Percentiles rank a stretch among this genome's conserved stretches.
phyloP scores from a whole-genome alignment of 768 basidiomycete species.

The Boletus edulis region DNA sequence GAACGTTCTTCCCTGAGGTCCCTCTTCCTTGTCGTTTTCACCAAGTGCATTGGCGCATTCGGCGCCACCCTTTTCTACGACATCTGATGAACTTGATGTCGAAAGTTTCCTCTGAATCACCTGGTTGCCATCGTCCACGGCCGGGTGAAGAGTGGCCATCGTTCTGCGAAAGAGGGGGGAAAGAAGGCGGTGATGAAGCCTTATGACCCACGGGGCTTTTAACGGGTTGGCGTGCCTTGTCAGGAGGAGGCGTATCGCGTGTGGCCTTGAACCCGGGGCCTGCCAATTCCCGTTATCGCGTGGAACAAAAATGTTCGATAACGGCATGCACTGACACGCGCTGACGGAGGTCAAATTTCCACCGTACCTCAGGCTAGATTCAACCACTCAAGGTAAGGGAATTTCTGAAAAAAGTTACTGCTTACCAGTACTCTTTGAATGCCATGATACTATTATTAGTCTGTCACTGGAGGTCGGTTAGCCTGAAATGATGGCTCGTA shows the following conservation, averaged over 20 bases:
- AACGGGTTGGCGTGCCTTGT: not conserved
- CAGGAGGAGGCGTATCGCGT: not conserved
- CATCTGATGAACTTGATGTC: constrained; percentile 11
- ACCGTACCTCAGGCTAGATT: no score
- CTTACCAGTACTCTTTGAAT: no score
- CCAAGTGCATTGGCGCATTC: constrained; percentile 8
- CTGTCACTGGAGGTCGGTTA: not conserved
- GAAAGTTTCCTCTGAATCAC: constrained; percentile 21
- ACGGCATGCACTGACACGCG: no score
- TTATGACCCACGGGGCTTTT: not conserved
- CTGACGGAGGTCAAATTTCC: no score
- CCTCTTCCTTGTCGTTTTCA: constrained; percentile 10
- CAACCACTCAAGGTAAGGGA: no score
- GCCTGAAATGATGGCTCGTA: not conserved
- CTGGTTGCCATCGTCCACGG: not conserved
- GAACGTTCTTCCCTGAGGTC: not conserved
- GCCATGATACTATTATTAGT: no score
- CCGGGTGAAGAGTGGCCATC: constrained; percentile 18
- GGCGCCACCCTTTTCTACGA: constrained; percentile 18
- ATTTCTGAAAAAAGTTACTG: no score
- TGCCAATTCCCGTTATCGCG: not conserved
- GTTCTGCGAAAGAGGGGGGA: not conserved
- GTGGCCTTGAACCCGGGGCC: not conserved
- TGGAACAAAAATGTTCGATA: not conserved
- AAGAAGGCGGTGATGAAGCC: constrained; percentile 5